Evolutionary conservation across 768 basidiomycete species (phyloP).

Genomic region (Gloeostereum incarnatum): DNA sequence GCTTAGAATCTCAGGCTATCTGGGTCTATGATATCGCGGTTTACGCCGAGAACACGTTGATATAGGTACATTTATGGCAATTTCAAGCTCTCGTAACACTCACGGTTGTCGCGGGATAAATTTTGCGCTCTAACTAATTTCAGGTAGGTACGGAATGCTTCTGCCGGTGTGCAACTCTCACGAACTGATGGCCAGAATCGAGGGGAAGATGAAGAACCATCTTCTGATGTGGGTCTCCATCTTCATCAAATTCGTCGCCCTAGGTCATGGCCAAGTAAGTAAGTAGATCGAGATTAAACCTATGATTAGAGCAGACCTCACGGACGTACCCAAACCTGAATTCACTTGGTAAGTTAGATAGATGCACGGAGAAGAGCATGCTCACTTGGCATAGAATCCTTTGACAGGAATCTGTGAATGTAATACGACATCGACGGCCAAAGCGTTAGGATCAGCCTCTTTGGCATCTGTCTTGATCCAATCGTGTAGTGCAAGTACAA

Average conservation of each 20-base stretch:
- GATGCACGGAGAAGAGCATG: conserved; percentile 6
- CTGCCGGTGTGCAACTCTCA: too few species aligned
- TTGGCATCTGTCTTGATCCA: conserved; percentile 43
- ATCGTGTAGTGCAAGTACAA: conserved; percentile 54
- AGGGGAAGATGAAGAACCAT: conserved; percentile 55
- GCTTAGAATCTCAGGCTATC: too few species aligned
- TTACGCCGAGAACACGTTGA: too few species aligned
- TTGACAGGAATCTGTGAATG: conserved; percentile 71
- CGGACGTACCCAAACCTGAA: conserved; percentile 58
- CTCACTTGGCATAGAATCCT: conserved; percentile 72
- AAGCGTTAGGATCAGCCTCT: conserved; percentile 8
- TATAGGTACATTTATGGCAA: too few species aligned
- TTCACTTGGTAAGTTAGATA: background rate
- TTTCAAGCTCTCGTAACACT: too few species aligned
- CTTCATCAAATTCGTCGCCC: conserved; percentile 73
- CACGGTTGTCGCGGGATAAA: too few species aligned
- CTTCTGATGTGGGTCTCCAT: conserved; percentile 80
- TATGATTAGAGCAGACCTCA: conserved; percentile 33
- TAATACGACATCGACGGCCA: conserved; percentile 32
- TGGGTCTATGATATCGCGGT: too few species aligned
- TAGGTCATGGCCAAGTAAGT: conserved; percentile 15
- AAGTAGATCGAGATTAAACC: background rate
- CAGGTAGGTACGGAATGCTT: too few species aligned
- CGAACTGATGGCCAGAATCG: too few species aligned
- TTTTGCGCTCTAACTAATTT: too few species aligned